Percentiles rank a stretch among this genome's conserved stretches.
Evolutionary conservation across 148 eudicot genomes (phyloP).

Genomic region (Cornus controversa): DNA sequence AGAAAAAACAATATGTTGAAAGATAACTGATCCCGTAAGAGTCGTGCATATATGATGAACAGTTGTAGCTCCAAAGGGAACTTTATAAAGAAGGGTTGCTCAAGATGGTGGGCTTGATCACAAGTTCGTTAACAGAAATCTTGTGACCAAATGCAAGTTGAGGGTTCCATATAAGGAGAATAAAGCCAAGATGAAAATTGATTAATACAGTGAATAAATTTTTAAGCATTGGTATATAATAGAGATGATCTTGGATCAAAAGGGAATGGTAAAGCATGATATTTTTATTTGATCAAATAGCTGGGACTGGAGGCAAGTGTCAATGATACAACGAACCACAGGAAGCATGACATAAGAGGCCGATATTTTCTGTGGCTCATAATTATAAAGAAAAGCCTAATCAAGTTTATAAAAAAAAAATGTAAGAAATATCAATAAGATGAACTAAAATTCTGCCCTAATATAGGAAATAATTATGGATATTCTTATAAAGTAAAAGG

Average conservation of each 20-base stretch:
- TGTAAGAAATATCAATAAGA: neutral
- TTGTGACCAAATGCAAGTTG: neutral
- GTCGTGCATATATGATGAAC: neutral
- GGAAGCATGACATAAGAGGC: neutral
- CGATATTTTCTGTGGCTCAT: neutral
- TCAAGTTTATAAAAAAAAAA: neutral
- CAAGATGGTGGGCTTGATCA: conserved; percentile 1
- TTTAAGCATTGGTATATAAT: neutral
- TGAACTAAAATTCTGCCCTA: neutral
- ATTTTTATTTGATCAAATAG: neutral
- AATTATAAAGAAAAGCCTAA: neutral
- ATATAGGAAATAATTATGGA: neutral
- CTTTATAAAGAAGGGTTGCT: neutral
- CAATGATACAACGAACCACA: neutral
- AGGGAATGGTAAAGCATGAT: neutral
- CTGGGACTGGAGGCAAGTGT: neutral
- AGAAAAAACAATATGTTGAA: conserved; percentile 1
- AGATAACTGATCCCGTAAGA: neutral
- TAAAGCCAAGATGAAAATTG: neutral
- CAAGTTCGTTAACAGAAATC: neutral
- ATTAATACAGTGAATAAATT: neutral
- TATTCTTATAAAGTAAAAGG: neutral
- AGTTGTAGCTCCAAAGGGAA: neutral
- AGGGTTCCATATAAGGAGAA: neutral
- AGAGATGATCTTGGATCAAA: neutral